Evolutionary conservation across 768 basidiomycete genomes (phyloP), one percentile per base, ranked within the genome.

Genomic region (Kwoniella europaea): DNA sequence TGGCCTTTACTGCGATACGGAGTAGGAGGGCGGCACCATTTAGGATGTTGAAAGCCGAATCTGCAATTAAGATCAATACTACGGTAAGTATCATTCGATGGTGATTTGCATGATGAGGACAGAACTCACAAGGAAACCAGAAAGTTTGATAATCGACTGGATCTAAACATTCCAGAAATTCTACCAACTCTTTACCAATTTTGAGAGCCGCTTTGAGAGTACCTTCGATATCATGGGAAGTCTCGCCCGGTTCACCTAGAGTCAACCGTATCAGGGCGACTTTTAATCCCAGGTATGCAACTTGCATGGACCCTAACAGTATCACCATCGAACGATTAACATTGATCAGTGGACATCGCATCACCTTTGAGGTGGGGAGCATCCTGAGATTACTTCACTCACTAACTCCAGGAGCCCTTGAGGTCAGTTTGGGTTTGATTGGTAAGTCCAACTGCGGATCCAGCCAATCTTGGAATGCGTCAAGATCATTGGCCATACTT

Each of bases 61-160:
- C 71, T 72, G 44, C 5, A 15, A 20, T 0, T 4, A 22, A 27
- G 35, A 41, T 15, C 13, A 20, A 29, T 4, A 22, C 29, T 29
- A 12, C 18, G 53, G 18, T 29, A 22, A 27, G 15, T 13, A 41
- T 41, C 55, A 12, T n/a, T 16, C n/a, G 24, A 56, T n/a, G 18
- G 55, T 20, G 18, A 20, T 16, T n/a, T 56, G 12, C 9, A 22
- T 10, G 13, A 56, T 3, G 35, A 10, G 46, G 13, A 20, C 22
- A n/a, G 2, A 15, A 62, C 71, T 68, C n/a, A 72, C 71, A 72
- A 54, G 71, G 71, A 46, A 72, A 66, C 71, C 71, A 72, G 20
- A 64, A 72, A 41, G 59, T 59, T 6, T 53, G 53, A 16, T 62
- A 22, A 46, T 72, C 71, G 29, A 16, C 53, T 10, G 35, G 46